A percentile compares a stretch with the other conserved stretches of the same genome.
Evolutionary conservation across 2,329 filamentous ascomycete species (phyloP).

Genomic region (Alternaria tenuissima): DNA sequence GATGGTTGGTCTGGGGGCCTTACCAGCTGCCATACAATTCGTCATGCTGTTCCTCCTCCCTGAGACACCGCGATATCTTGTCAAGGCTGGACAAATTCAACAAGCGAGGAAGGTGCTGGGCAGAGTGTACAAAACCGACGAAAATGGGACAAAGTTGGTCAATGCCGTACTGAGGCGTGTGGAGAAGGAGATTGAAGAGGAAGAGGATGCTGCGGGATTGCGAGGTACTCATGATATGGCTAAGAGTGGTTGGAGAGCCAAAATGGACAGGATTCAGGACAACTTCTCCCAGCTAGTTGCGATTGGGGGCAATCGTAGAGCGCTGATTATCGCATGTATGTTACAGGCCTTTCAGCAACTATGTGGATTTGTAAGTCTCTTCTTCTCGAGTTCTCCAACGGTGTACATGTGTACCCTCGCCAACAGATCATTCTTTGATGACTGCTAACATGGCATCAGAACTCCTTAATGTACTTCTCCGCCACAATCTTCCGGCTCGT

Average conservation of each 20-base stretch:
- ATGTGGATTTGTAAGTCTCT: conserved; percentile 63
- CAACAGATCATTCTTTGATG: background rate
- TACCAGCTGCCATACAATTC: conserved; percentile 77
- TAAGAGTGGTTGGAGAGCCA: conserved; percentile 39
- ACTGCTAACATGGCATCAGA: conserved; percentile 34
- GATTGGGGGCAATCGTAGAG: conserved; percentile 68
- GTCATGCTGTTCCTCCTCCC: conserved; percentile 76
- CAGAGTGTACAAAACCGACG: conserved; percentile 65
- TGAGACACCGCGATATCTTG: conserved; percentile 88
- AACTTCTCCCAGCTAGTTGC: conserved; percentile 59
- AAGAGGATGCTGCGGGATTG: conserved; percentile 61
- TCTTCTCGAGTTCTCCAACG: background rate
- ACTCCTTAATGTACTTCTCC: conserved; percentile 59
- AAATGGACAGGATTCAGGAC: conserved; percentile 61
- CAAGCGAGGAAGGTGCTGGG: conserved; percentile 71
- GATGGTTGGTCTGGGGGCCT: conserved; percentile 86
- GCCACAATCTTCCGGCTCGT: conserved; percentile 58
- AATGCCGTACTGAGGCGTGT: conserved; percentile 73
- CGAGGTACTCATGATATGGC: conserved; percentile 44
- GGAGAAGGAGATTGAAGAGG: conserved; percentile 76
- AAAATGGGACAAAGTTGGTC: conserved; percentile 55
- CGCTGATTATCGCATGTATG: conserved; percentile 83
- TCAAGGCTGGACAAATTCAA: conserved; percentile 68
- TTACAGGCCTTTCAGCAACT: conserved; percentile 89
- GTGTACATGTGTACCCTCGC: background rate